Percentiles rank a stretch among this genome's conserved stretches.
Conservation (phyloP, 148 eudicot species). For the Cornus suecica region DNA sequence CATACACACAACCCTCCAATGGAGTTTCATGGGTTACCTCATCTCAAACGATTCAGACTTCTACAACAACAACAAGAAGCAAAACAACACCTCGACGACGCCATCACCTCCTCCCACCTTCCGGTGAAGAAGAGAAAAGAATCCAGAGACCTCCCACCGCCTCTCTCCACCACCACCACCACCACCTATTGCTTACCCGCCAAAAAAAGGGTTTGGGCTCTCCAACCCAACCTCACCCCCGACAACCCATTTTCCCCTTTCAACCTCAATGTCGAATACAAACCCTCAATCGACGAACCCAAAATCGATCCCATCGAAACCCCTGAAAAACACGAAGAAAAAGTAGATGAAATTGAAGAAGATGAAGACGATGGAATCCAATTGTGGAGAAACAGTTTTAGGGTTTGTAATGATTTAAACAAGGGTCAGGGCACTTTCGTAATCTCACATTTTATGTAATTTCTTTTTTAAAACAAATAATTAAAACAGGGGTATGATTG, state of each 20-base stretch:
- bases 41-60: slow-evolving; percentile 61
- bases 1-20: slow-evolving; percentile 23
- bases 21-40: slow-evolving; percentile 63
- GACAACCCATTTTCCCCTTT: slow-evolving; percentile 14
- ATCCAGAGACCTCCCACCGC: slow-evolving; percentile 12
- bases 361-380: slow-evolving; percentile 80
- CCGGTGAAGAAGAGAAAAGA: slow-evolving; percentile 72
- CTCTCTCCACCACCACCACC: slow-evolving; percentile 15
- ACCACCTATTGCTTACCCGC: slow-evolving; percentile 53
- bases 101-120: slow-evolving; percentile 29
- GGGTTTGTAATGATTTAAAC: too few relatives aligned
- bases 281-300: slow-evolving; percentile 17
- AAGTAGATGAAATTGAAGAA: slow-evolving; percentile 5
- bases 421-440: too few relatives aligned
- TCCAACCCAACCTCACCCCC: slow-evolving; percentile 29
- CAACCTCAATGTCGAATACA: slow-evolving; percentile 63
- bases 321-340: not conserved
- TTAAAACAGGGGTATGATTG: too few relatives aligned
- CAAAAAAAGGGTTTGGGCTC: slow-evolving; percentile 77
- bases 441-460: too few relatives aligned
- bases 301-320: not conserved
- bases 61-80: slow-evolving; percentile 39
- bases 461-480: too few relatives aligned
- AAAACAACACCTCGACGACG: not conserved
- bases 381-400: too few relatives aligned